phyloP scores from a whole-genome alignment of 169 alveolate species.

The Eimeria necatrix region DNA sequence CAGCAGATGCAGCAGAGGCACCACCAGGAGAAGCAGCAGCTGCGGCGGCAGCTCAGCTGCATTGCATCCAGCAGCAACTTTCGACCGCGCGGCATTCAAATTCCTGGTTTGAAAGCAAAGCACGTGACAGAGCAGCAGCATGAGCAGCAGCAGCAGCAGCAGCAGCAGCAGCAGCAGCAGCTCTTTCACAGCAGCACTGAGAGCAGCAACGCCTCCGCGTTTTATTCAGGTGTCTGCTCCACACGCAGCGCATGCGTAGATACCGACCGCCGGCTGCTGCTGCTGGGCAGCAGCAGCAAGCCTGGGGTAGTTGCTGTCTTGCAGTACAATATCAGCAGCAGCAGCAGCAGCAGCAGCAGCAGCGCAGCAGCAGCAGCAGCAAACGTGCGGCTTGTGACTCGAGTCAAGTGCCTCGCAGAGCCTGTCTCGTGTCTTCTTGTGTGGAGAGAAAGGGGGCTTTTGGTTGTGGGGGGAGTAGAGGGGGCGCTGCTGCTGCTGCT shows the following conservation, averaged over 20 bases:
- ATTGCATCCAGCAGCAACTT: neutral
- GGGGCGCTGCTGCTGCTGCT: constrained; percentile 74
- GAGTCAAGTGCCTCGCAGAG: constrained; percentile 40
- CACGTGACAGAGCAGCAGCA: neutral
- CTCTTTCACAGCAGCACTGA: constrained; percentile 5
- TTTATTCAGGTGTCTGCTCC: constrained; percentile 55
- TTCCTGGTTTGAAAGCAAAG: no score
- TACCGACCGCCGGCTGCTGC: constrained; percentile 38
- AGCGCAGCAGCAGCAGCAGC: constrained; percentile 54
- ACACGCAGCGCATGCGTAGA: constrained; percentile 51
- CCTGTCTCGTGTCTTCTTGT: constrained; percentile 41
- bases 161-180: constrained; percentile 40
- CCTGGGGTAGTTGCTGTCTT: constrained; percentile 30
- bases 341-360: constrained; percentile 64
- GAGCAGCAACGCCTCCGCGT: neutral
- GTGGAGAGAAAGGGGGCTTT: neutral
- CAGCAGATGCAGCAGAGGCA: neutral
- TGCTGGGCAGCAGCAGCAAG: constrained; percentile 66
- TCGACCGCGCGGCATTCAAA: neutral
- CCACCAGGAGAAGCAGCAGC: constrained; percentile 25
- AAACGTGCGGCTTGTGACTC: neutral
- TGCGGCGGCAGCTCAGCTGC: neutral
- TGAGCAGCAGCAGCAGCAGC: constrained; percentile 63
- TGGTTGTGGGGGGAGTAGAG: constrained; percentile 60
- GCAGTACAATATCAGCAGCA: constrained; percentile 24